Evolutionary conservation across 805 yeast genomes (phyloP).

Genomic region (Candida arabinofermentans): DNA sequence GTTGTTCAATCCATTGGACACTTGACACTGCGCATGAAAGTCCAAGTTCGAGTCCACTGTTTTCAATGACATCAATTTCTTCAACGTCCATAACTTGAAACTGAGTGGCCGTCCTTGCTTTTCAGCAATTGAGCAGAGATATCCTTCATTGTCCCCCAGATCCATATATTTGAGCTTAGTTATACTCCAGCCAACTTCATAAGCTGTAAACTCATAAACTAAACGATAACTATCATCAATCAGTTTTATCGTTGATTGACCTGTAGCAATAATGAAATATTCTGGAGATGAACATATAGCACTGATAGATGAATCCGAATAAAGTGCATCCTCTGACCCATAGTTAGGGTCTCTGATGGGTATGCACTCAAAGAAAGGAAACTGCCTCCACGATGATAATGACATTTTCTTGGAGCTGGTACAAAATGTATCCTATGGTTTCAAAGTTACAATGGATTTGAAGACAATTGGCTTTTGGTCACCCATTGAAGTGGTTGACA

Average conservation of each 20-base stretch:
- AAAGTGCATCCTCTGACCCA: slow-evolving; percentile 58
- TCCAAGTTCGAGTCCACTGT: slow-evolving; percentile 30
- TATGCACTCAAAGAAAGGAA: slow-evolving; percentile 76
- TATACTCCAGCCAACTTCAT: slow-evolving; percentile 61
- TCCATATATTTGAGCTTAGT: slow-evolving; percentile 49
- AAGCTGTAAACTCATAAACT: slow-evolving; percentile 53
- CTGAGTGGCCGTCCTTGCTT: slow-evolving; percentile 64
- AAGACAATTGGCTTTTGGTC: no score
- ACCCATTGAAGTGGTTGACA: no score
- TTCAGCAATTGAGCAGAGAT: slow-evolving; percentile 72
- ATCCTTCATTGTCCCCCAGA: slow-evolving; percentile 24
- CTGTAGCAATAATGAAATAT: slow-evolving; percentile 56
- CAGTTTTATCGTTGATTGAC: slow-evolving; percentile 50
- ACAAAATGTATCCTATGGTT: no score
- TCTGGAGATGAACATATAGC: slow-evolving; percentile 57
- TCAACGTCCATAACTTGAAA: slow-evolving; percentile 71
- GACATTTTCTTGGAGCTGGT: no score
- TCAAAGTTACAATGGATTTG: no score
- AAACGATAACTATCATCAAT: slow-evolving; percentile 48
- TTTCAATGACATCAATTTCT: slow-evolving; percentile 37
- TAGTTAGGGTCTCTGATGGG: slow-evolving; percentile 83
- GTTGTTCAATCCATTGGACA: slow-evolving; percentile 70
- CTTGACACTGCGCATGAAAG: slow-evolving; percentile 58
- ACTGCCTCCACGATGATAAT: slow-evolving; percentile 49
- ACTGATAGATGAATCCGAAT: slow-evolving; percentile 72